Evolutionary conservation across 83 land plant genomes (phyloP).

Genomic region (Diphasiastrum complanatum): DNA sequence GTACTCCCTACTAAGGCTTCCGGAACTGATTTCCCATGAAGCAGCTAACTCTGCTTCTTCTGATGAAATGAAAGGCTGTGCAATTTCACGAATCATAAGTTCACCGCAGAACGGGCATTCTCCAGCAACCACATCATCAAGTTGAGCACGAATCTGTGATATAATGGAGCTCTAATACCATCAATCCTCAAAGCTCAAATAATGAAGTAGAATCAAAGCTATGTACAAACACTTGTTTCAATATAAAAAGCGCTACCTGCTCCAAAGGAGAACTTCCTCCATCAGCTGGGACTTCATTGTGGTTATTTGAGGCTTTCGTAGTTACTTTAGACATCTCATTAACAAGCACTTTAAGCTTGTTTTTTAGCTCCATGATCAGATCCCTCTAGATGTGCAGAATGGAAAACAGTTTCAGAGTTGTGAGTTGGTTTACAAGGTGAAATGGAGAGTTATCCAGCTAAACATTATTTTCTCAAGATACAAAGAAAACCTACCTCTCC

Average conservation of each 20-base stretch:
- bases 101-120: slow-evolving; percentile 99
- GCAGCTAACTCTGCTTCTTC: slow-evolving; percentile 45
- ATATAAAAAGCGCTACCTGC: slow-evolving; percentile 15
- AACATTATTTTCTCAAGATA: no score
- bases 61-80: slow-evolving; percentile 60
- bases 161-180: not conserved
- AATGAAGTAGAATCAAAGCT: not conserved
- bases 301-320: no score
- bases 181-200: not conserved
- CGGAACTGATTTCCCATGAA: slow-evolving; percentile 51
- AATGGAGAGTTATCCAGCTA: no score
- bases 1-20: not conserved
- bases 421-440: no score
- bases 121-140: slow-evolving; percentile 89
- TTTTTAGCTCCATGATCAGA: no score
- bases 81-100: slow-evolving; percentile 79
- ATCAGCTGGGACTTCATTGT: slow-evolving; percentile 18
- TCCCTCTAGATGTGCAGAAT: no score
- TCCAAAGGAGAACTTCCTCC: slow-evolving; percentile 17
- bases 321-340: no score
- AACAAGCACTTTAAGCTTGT: no score
- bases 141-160: slow-evolving; percentile 60
- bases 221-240: no score
- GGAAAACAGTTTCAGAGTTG: no score
- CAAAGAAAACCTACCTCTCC: slow-evolving; percentile 49